Conservation (phyloP, 1,139 yeast species). For the Diutina ranongensis region DNA sequence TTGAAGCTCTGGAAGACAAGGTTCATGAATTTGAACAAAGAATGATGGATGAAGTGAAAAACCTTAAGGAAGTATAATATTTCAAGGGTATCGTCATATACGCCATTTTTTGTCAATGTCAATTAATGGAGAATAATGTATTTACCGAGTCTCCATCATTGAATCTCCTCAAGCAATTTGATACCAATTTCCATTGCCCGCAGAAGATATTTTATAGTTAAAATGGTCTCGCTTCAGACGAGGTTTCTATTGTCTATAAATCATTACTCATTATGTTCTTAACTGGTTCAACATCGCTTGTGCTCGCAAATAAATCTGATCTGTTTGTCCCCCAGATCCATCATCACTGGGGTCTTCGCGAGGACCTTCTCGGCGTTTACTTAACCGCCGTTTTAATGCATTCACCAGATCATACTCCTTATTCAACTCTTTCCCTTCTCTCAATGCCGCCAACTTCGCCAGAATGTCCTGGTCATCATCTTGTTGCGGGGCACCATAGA, state of each 20-base stretch:
- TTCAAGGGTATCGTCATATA: no score
- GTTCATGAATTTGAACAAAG: background rate
- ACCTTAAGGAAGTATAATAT: background rate
- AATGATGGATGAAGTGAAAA: background rate
- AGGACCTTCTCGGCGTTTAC: conserved; percentile 11
- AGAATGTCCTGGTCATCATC: conserved; percentile 13
- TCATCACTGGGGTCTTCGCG: background rate
- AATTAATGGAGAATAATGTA: background rate
- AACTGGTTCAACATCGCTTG: conserved; percentile 5
- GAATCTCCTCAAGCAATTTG: no score
- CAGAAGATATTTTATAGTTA: no score
- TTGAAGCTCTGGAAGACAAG: background rate
- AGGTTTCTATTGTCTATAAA: background rate
- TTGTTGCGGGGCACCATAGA: conserved; percentile 19
- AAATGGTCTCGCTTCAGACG: background rate
- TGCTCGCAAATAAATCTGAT: conserved; percentile 2
- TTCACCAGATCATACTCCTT: conserved; percentile 30
- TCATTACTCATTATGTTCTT: conserved; percentile 1
- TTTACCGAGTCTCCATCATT: no score
- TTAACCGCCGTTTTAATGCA: conserved; percentile 26
- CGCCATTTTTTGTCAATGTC: no score
- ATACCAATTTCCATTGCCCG: no score
- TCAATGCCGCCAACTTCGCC: background rate
- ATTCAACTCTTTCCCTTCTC: background rate
- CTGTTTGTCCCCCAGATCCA: background rate